phyloP scores from a whole-genome alignment of 306 rosid genomes.

The Lablab purpureus region DNA sequence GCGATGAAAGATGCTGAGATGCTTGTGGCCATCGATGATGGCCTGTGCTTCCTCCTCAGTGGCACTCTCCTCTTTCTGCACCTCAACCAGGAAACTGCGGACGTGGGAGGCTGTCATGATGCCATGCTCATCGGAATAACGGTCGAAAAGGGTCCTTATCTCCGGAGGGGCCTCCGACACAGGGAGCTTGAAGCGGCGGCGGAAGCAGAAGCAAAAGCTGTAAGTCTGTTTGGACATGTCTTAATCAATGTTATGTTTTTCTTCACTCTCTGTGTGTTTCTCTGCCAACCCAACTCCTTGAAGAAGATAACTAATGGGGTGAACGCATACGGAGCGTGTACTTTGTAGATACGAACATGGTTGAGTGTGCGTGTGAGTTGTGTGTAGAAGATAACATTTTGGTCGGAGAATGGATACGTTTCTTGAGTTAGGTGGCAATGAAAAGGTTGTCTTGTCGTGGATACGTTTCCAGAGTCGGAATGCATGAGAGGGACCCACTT shows the following conservation, averaged over 20 bases:
- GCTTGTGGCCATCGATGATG: constrained; percentile 67
- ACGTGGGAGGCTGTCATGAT: constrained; percentile 69
- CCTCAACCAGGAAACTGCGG: constrained; percentile 66
- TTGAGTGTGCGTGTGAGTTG: not conserved
- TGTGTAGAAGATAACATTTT: not conserved
- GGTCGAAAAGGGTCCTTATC: constrained; percentile 56
- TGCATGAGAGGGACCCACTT: constrained; percentile 15
- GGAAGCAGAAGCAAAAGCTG: constrained; percentile 86
- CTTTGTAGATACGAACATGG: no score
- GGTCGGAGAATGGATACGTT: constrained; percentile 21
- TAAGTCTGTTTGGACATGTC: constrained; percentile 81
- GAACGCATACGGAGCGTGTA: not conserved
- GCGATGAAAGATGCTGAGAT: constrained; percentile 68
- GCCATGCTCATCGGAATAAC: constrained; percentile 70
- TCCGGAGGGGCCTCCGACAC: constrained; percentile 74
- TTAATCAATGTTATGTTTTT: not conserved
- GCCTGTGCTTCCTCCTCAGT: constrained; percentile 65
- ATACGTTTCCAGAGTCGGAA: not conserved
- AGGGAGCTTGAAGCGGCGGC: constrained; percentile 69
- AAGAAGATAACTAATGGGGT: not conserved
- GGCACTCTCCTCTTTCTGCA: constrained; percentile 62
- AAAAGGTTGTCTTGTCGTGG: not conserved
- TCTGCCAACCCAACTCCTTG: not conserved
- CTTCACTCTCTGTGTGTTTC: no score
- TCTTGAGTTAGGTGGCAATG: not conserved